These are phyloP conservation scores for Cytauxzoon felis DNA, from an alignment of 169 alveolate genomes.

Conservation along the genomic window DNA sequence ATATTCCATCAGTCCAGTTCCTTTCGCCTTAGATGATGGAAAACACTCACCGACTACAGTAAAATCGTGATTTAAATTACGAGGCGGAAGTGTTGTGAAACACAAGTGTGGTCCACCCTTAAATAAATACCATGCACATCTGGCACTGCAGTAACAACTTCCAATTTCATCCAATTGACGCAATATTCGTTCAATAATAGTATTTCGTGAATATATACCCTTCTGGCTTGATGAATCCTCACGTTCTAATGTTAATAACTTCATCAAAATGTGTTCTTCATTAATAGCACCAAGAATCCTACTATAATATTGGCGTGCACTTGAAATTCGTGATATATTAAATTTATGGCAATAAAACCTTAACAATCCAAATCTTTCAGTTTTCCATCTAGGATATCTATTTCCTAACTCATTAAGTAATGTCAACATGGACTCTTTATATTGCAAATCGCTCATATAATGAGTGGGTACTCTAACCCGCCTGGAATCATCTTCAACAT, in stretches of 20 bases:
- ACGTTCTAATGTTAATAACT: not conserved
- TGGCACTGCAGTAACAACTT: slow-evolving; percentile 57
- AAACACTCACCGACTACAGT: not conserved
- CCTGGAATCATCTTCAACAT: no score
- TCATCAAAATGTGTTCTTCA: not conserved
- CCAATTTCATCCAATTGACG: slow-evolving; percentile 55
- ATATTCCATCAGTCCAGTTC: slow-evolving; percentile 4
- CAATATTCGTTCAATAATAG: slow-evolving; percentile 39
- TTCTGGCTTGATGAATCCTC: not conserved
- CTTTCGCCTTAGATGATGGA: not conserved
- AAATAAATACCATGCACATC: slow-evolving; percentile 36
- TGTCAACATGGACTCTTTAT: slow-evolving; percentile 4
- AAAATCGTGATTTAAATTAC: slow-evolving; percentile 2
- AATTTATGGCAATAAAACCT: slow-evolving; percentile 61
- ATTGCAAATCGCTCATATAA: slow-evolving; percentile 8
- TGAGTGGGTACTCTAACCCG: no score
- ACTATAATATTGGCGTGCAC: slow-evolving; percentile 14
- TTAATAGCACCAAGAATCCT: slow-evolving; percentile 10
- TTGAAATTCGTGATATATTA: slow-evolving; percentile 7
- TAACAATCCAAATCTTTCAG: slow-evolving; percentile 33
- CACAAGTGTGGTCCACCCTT: slow-evolving; percentile 7
- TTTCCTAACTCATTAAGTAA: slow-evolving; percentile 36
- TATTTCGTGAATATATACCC: slow-evolving; percentile 16
- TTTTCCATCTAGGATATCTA: slow-evolving; percentile 55
- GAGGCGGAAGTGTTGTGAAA: not conserved